Percentiles rank a stretch among this genome's conserved stretches.
phyloP scores from a whole-genome alignment of 1,139 yeast species.

The Saccharomyces hybrid region DNA sequence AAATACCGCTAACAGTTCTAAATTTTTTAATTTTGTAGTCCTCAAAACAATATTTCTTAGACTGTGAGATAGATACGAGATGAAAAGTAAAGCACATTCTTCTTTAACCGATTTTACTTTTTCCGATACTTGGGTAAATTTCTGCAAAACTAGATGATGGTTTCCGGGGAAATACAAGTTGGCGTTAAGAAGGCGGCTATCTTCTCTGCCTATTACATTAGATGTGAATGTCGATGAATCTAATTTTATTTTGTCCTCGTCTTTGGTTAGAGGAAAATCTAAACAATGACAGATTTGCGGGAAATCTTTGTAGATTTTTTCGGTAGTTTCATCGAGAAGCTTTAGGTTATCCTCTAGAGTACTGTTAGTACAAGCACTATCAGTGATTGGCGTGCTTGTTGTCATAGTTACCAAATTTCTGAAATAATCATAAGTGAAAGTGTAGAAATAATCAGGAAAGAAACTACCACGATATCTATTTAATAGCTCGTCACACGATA shows the following conservation, averaged over 20 bases:
- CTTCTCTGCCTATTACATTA: slow-evolving; percentile 2
- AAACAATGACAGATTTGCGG: slow-evolving; percentile 45
- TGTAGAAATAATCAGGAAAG: slow-evolving; percentile 69
- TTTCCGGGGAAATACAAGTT: background rate
- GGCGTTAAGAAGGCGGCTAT: background rate
- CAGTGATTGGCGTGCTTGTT: slow-evolving; percentile 27
- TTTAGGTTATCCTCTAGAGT: slow-evolving; percentile 30
- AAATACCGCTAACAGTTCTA: slow-evolving; percentile 69
- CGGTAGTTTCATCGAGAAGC: slow-evolving; percentile 55
- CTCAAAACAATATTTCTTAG: slow-evolving; percentile 60
- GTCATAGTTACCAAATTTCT: slow-evolving; percentile 34
- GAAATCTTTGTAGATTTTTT: slow-evolving; percentile 50
- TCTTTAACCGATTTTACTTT: slow-evolving; percentile 21
- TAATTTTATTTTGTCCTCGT: background rate
- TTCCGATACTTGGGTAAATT: slow-evolving; percentile 7
- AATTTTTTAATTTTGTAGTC: slow-evolving; percentile 56
- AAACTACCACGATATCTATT: slow-evolving; percentile 41
- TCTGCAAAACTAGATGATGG: background rate
- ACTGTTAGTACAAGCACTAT: slow-evolving; percentile 16
- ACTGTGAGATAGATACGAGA: slow-evolving; percentile 58
- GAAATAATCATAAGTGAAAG: slow-evolving; percentile 63
- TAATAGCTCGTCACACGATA: slow-evolving; percentile 50
- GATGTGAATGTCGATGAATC: slow-evolving; percentile 6
- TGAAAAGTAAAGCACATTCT: slow-evolving; percentile 54
- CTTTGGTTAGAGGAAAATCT: slow-evolving; percentile 33